Percentiles rank a stretch among this genome's conserved stretches.
These are phyloP conservation scores for Talaromyces sp. DNA, from an alignment of 2,329 filamentous ascomycete species.

Conservation along the genomic window DNA sequence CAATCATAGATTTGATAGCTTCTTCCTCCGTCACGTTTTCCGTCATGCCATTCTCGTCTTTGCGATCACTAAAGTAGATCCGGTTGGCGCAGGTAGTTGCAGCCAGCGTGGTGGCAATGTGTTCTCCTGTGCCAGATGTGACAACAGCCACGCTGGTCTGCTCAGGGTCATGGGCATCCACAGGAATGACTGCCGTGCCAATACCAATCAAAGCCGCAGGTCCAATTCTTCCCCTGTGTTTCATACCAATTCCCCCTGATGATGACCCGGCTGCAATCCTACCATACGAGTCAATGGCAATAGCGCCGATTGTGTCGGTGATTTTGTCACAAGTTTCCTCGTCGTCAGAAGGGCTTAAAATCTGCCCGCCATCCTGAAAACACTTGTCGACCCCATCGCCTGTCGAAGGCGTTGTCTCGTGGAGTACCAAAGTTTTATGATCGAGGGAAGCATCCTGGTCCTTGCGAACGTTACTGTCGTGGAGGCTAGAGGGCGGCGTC, in stretches of 20 bases:
- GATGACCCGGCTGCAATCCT: slow-evolving; percentile 92
- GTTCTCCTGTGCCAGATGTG: slow-evolving; percentile 92
- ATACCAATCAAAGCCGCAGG: slow-evolving; percentile 90
- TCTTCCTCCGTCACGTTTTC: slow-evolving; percentile 71
- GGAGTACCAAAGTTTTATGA: not conserved
- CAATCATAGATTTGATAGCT: slow-evolving; percentile 70
- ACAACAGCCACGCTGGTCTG: slow-evolving; percentile 71
- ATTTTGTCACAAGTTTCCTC: slow-evolving; percentile 55
- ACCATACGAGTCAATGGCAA: slow-evolving; percentile 80
- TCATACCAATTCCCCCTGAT: slow-evolving; percentile 98
- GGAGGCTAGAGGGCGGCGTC: slow-evolving; percentile 15
- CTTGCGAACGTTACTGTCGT: slow-evolving; percentile 1
- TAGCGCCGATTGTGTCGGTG: slow-evolving; percentile 92
- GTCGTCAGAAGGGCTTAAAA: not conserved
- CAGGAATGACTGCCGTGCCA: slow-evolving; percentile 82
- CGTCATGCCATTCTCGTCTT: slow-evolving; percentile 57
- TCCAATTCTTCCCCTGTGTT: slow-evolving; percentile 84
- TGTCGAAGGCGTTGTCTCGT: not conserved
- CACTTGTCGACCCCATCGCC: slow-evolving; percentile 6
- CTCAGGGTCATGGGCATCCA: slow-evolving; percentile 64
- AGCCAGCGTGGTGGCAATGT: slow-evolving; percentile 94
- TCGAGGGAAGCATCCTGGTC: not conserved
- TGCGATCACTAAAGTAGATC: slow-evolving; percentile 65
- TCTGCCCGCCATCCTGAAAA: not conserved
- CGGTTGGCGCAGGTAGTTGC: slow-evolving; percentile 81